Evolutionary conservation across 2,329 filamentous ascomycete species (phyloP).

Genomic region (Aspergillus viridinutans): DNA sequence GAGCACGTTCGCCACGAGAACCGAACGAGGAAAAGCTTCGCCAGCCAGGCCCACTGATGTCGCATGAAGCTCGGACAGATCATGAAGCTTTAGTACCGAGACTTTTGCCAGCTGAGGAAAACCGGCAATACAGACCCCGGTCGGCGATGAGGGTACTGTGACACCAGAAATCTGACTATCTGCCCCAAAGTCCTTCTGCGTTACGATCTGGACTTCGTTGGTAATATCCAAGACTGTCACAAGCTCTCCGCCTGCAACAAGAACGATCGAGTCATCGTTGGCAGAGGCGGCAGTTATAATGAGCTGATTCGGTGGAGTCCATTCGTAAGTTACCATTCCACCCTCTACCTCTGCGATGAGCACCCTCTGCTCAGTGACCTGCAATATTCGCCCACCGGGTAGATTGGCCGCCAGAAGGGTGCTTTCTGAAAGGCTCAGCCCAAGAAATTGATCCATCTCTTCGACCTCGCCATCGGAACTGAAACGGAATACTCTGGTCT

Average conservation of each 20-base stretch:
- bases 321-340: conserved; percentile 44
- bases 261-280: conserved; percentile 64
- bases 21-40: conserved; percentile 75
- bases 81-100: conserved; percentile 65
- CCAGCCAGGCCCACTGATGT: conserved; percentile 62
- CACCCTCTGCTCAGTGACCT: conserved; percentile 66
- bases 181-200: conserved; percentile 57
- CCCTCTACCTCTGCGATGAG: conserved; percentile 57
- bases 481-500: conserved; percentile 81
- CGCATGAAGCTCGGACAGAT: conserved; percentile 62
- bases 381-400: conserved; percentile 61
- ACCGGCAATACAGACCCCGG: conserved; percentile 70
- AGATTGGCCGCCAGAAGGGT: conserved; percentile 71
- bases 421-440: conserved; percentile 63
- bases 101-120: conserved; percentile 84
- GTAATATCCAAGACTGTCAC: conserved; percentile 65
- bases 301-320: conserved; percentile 43
- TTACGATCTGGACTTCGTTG: conserved; percentile 54
- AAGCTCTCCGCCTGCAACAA: conserved; percentile 72
- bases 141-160: conserved; percentile 62
- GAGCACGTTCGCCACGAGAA: conserved; percentile 75
- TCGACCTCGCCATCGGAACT: conserved; percentile 72
- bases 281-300: conserved; percentile 74
- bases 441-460: conserved; percentile 73
- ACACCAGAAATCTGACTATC: conserved; percentile 82